phyloP scores from a whole-genome alignment of 495 filamentous ascomycete species.

The Penicillium bovifimosum region DNA sequence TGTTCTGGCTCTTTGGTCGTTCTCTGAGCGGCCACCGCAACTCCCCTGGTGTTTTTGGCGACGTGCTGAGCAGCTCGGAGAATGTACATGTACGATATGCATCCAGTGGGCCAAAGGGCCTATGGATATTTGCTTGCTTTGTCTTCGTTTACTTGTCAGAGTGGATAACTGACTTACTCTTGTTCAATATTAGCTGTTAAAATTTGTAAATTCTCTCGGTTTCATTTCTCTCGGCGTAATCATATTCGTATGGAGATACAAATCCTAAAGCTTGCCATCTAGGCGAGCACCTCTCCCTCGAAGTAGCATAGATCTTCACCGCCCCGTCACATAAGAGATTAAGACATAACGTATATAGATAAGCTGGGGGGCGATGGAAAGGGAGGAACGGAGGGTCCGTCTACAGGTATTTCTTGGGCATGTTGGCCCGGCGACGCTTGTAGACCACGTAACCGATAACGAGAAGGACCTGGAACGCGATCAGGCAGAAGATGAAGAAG shows the following conservation, averaged over 20 bases:
- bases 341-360: not conserved
- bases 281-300: no score
- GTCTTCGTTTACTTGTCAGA: not conserved
- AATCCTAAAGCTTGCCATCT: conserved; percentile 3
- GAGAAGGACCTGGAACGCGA: conserved; percentile 70
- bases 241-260: conserved; percentile 17
- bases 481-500: conserved; percentile 65
- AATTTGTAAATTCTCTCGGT: not conserved
- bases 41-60: conserved; percentile 10
- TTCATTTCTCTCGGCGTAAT: not conserved
- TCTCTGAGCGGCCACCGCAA: no score
- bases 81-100: conserved; percentile 16
- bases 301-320: not conserved
- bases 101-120: conserved; percentile 7
- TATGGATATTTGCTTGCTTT: conserved; percentile 13
- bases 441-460: conserved; percentile 69
- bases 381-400: not conserved
- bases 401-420: conserved; percentile 91
- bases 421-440: conserved; percentile 67
- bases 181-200: not conserved
- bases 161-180: not conserved
- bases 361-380: not conserved
- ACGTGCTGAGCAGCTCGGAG: conserved; percentile 3
- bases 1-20: no score
- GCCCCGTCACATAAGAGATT: not conserved